A percentile compares a stretch with the other conserved stretches of the same genome.
Evolutionary conservation across 2,329 filamentous ascomycete genomes (phyloP).

Genomic region (Neopestalotiopsis sp.): DNA sequence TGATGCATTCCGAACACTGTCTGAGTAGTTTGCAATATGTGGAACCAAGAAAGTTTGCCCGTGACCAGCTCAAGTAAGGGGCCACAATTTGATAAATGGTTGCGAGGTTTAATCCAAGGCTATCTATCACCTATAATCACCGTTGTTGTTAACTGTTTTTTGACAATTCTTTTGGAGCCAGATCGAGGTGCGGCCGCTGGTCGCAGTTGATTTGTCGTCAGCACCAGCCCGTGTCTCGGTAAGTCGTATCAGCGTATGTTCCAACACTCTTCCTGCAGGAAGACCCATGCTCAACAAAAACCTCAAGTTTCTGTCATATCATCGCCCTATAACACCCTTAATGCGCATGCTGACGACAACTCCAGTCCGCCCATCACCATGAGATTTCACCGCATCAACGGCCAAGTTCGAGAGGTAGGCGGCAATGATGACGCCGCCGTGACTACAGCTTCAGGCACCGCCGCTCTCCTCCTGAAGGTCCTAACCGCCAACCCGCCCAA

Average conservation of each 20-base stretch:
- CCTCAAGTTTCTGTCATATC: neutral
- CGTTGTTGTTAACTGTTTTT: neutral
- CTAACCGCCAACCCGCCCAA: slow-evolving; percentile 29
- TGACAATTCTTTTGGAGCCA: neutral
- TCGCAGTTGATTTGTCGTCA: neutral
- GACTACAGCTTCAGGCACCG: neutral
- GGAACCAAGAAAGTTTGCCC: too few species aligned
- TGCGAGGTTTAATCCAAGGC: too few species aligned
- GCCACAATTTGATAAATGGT: too few species aligned
- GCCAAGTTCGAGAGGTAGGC: slow-evolving; percentile 18
- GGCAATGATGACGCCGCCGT: neutral
- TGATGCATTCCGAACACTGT: too few species aligned
- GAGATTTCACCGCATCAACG: slow-evolving; percentile 28
- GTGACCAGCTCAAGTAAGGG: too few species aligned
- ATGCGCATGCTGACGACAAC: neutral
- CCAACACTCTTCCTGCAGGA: too few species aligned
- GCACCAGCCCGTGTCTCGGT: neutral
- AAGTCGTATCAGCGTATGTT: neutral
- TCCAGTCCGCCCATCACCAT: slow-evolving; percentile 17
- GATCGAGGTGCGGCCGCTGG: neutral
- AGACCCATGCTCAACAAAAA: too few species aligned
- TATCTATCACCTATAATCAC: too few species aligned
- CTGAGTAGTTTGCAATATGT: too few species aligned
- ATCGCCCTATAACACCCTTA: neutral
- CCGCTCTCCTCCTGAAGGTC: slow-evolving; percentile 22